Evolutionary conservation across 2,329 filamentous ascomycete species (phyloP), one percentile per base, ranked within the genome.

Genomic region (Sporothrix euskadiensis): DNA sequence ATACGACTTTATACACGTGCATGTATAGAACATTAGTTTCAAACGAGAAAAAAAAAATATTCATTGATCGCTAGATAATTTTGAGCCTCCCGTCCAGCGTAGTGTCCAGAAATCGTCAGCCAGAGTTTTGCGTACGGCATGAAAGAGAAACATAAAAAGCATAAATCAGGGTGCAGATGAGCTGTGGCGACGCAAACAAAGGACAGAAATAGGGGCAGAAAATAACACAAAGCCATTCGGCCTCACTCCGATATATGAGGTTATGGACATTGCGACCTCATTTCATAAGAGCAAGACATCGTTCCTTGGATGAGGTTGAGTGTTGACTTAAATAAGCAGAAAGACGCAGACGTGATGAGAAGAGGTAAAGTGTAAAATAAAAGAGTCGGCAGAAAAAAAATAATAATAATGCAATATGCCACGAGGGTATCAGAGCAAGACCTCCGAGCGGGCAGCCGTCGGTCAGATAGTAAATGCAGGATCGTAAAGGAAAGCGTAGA

Each of bases 401-500:
- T 2, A 19, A 78, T 39, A 80, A 73, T 30, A 63, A 61, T 73
- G 71, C 71, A 63, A 65, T 59, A 73, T 65, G 69, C 71, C 69
- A 66, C 74, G 63, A 73, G 69, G 73, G 69, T 73, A 75, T 71
- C 73, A 69, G 68, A 75, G 66, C 73, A 65, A 78, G 78, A 77
- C 77, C 78, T 75, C 74, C 73, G 69, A 69, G 73, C 76, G 71
- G 39, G 47, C 71, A 52, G 59, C 74, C 74, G 75, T 71, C 72
- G 72, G 56, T 66, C 71, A 54, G 49, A 41, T 30, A 47, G 1
- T 66, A 57, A 57, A 72, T 72, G 61, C 73, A 70, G 61, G 65
- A 39, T 19, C 35, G 22, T 5, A 41, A 68, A 26, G 47, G 19
- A 26, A 47, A 32, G 22, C 35, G 35, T 35, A 61, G 12, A 41